phyloP scores from a whole-genome alignment of 2,329 filamentous ascomycete genomes.

The Pseudocercospora macadamiae region DNA sequence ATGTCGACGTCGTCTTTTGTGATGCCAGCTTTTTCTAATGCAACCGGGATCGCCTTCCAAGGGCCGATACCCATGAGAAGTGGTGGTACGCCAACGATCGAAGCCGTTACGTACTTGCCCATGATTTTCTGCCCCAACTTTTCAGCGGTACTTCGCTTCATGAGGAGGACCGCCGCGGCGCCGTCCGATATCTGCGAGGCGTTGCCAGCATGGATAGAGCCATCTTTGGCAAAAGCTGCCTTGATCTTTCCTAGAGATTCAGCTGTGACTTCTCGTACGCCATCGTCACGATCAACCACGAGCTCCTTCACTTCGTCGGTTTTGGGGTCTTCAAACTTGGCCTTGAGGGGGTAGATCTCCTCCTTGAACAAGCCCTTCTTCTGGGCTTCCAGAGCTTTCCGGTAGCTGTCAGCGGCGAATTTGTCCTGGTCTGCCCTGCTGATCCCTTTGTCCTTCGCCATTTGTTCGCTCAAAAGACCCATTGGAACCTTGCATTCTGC shows the following conservation, averaged over 20 bases:
- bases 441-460: conserved; percentile 84
- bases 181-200: conserved; percentile 95
- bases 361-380: conserved; percentile 86
- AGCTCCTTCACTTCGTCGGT: conserved; percentile 81
- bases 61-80: conserved; percentile 95
- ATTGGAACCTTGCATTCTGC: conserved; percentile 98
- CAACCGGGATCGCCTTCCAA: conserved; percentile 93
- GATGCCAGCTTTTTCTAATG: conserved; percentile 84
- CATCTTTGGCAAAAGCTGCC: conserved; percentile 87
- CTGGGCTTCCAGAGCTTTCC: conserved; percentile 86
- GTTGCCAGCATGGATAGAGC: conserved; percentile 94
- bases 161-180: conserved; percentile 90
- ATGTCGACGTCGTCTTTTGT: conserved; percentile 90
- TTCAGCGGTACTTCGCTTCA: conserved; percentile 91
- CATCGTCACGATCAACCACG: conserved; percentile 83
- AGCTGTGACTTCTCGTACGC: conserved; percentile 79
- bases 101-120: conserved; percentile 87
- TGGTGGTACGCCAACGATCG: conserved; percentile 85
- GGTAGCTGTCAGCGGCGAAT: conserved; percentile 93
- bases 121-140: conserved; percentile 84
- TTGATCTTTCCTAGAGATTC: conserved; percentile 91
- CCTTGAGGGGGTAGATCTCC: conserved; percentile 85
- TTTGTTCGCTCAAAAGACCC: conserved; percentile 89
- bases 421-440: conserved; percentile 75
- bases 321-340: conserved; percentile 90